phyloP scores from a whole-genome alignment of 2,329 filamentous ascomycete species.

The Teratosphaeria nubilosa region DNA sequence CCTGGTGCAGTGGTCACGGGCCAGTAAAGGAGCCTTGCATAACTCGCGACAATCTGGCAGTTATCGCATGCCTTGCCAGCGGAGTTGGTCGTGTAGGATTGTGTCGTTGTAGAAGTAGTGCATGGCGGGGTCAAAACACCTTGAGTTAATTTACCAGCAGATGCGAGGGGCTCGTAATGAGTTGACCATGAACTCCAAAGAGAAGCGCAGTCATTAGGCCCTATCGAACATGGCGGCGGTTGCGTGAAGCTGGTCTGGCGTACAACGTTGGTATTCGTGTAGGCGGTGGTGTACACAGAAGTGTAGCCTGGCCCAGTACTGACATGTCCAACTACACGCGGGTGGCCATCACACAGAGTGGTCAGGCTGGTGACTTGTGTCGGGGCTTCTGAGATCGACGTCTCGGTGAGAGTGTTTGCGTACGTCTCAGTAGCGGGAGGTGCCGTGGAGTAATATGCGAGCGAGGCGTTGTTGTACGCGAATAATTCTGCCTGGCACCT shows the following conservation, averaged over 20 bases:
- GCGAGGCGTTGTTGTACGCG: not conserved
- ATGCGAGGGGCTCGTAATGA: not conserved
- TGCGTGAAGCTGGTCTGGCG: not conserved
- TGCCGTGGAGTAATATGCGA: not conserved
- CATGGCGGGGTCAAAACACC: slow-evolving; percentile 3
- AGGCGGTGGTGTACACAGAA: not conserved
- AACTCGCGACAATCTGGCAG: slow-evolving; percentile 5
- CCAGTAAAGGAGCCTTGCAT: slow-evolving; percentile 9
- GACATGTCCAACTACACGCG: slow-evolving; percentile 2
- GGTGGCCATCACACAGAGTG: slow-evolving; percentile 9
- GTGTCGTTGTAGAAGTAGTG: not conserved
- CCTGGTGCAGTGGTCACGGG: slow-evolving; percentile 6
- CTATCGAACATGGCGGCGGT: slow-evolving; percentile 1
- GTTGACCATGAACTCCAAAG: not conserved
- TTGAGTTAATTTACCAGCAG: not conserved
- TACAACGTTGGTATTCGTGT: slow-evolving; percentile 5
- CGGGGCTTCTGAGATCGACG: not conserved
- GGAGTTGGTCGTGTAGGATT: slow-evolving; percentile 1
- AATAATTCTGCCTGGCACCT: not conserved
- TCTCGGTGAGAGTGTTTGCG: not conserved
- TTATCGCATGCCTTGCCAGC: slow-evolving; percentile 4
- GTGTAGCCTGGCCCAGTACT: not conserved
- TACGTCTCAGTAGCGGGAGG: not conserved
- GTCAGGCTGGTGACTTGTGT: not conserved
- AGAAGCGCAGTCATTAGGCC: not conserved